These are phyloP conservation scores for Vachellia pachyceras DNA, from an alignment of 306 rosid genomes.

Conservation along the genomic window DNA sequence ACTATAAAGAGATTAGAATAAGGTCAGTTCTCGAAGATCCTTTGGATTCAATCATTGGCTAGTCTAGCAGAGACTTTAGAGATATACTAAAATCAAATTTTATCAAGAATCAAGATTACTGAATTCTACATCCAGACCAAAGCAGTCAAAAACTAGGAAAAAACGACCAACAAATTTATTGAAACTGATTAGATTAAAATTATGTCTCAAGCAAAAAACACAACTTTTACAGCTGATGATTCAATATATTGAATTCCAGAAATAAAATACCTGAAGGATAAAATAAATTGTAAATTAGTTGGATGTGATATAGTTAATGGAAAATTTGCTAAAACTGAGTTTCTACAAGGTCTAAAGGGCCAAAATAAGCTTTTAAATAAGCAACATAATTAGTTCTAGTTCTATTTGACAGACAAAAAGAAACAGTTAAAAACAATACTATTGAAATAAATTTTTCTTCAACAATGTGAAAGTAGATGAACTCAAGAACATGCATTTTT, in stretches of 20 bases:
- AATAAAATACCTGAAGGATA: not conserved
- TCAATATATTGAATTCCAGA: not conserved
- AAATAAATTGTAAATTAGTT: not conserved
- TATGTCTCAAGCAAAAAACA: slow-evolving; percentile 14
- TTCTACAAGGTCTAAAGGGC: not conserved
- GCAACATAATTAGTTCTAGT: not conserved
- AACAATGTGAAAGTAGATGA: slow-evolving; percentile 18
- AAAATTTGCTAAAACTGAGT: slow-evolving; percentile 20
- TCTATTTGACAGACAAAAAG: not conserved
- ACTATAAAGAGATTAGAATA: slow-evolving; percentile 27
- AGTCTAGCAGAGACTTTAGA: no score
- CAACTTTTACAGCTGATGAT: not conserved
- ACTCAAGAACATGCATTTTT: slow-evolving; percentile 17
- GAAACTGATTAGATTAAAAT: slow-evolving; percentile 3
- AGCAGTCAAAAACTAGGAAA: not conserved
- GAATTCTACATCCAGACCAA: slow-evolving; percentile 1
- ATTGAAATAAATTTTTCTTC: slow-evolving; percentile 8
- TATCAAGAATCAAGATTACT: not conserved
- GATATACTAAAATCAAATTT: slow-evolving; percentile 22
- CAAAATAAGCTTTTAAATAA: slow-evolving; percentile 23
- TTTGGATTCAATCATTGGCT: slow-evolving; percentile 23
- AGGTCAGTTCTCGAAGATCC: slow-evolving; percentile 25
- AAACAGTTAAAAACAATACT: slow-evolving; percentile 13
- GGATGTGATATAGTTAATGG: not conserved
- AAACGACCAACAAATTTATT: slow-evolving; percentile 15